Evolutionary conservation across 352 stramenopile species (phyloP), one percentile per base, ranked within the genome.

Genomic region (Phytopythium delawarense): DNA sequence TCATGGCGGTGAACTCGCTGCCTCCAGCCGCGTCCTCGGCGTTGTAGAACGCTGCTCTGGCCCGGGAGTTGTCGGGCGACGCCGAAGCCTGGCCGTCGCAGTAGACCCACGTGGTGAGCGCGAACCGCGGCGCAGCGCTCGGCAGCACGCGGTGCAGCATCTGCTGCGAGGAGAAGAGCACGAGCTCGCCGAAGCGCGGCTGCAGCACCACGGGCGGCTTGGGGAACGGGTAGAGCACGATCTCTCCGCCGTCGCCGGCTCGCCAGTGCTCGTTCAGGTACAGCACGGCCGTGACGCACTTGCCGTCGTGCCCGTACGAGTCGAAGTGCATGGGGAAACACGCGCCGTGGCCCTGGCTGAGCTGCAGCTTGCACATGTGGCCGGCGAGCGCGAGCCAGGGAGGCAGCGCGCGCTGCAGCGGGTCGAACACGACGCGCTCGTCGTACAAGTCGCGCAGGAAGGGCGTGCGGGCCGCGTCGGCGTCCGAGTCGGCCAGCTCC

Each of bases 251-350:
- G 58, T 96, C 75, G 35, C 74, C 82, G 23, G 73, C 42, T 15
- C 65, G n/a, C 88, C 88, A 96, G 11, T 75, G 21, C 3, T 91
- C 81, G 61, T 95, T 96, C 54, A 96, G 70, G 65, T 96, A 96
- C 16, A 96, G 60, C 52, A 96, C 80, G 5, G 80, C 84, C 1
- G 85, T 96, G 57, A 96, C 62, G 56, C 81, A 89, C 69, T 94
- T 94, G 68, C 81, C 82, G 49, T 92, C 82, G 65, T 89, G 78
- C 1, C 85, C 87, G 57, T 91, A 92, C 39, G 86, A 84, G 66
- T 96, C 88, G 48, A 91, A 95, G 58, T 96, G 88, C 70, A 90
- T 75, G 0, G 88, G 88, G 59, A 96, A 96, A 65, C 86, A 95
- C 2, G 84, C 88, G 18, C 86, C 84, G 55, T 63, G 55, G 53